Base-by-base conservation (phyloP, 345 rosid genomes). In the Populus davidiana region DNA sequence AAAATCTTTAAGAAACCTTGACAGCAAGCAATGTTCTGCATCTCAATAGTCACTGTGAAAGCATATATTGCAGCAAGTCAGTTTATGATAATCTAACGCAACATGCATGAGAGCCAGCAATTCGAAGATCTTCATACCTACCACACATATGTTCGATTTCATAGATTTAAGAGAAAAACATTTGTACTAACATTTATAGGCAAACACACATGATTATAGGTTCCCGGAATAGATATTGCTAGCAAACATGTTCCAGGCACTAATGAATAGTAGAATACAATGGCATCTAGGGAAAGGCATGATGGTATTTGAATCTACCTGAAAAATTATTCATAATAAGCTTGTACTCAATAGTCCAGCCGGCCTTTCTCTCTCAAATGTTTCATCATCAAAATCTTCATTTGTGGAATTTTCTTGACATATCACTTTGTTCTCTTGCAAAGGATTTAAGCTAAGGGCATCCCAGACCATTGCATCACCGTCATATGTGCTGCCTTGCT, bases 381-480 rank as follows among this genome's bases (percentile, higher is more conserved):
- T 76, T 79, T 86, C 95, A 69, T 93, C 93, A 47, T 90, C 97
- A 86, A 96, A 93, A 81, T 92, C 98, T 74, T 91, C 94, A 85
- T 88, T 90, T 35, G 87, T 90, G 71, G 98, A 92, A 87, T 93
- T 90, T 86, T 93, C 96, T 82, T 88, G 97, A 83, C 97, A 91
- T 59, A 88, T 62, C 80, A 96, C 85, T 65, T 87, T 89, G 79
- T 84, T 87, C 72, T 90, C 96, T 67, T 72, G 89, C 50, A 52
- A 80, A 2, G 87, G 87, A 81, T 91, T 84, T 43, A 86, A 77
- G 79, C 80, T 84, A 54, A 81, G 84, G 70, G 83, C 77, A 65
- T 90, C 94, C 97, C 96, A 93, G 66, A 79, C 89, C 81, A 72
- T 80, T 72, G 91, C 67, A 74, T 91, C 88, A 77, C 75, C 83